Conservation (phyloP, 176 grass and related monocot genomes). For the Avena atlantica region DNA sequence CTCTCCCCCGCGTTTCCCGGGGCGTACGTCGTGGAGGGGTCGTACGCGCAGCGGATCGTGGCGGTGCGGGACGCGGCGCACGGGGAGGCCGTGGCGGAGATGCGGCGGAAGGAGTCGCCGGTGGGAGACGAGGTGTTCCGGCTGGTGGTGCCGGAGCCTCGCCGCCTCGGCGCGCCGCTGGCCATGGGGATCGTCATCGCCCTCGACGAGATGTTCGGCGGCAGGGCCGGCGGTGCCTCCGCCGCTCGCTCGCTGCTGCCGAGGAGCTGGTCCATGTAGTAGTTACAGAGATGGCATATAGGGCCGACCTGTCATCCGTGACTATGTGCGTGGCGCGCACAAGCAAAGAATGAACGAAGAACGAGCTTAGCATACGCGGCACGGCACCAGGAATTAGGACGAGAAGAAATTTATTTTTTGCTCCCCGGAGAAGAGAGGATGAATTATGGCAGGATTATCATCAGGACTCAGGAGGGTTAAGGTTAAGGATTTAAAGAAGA, state of each 20-base stretch:
- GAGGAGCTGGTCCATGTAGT: slow-evolving; percentile 57
- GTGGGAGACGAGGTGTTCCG: slow-evolving; percentile 69
- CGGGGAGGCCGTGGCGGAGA: slow-evolving; percentile 58
- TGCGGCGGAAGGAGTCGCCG: slow-evolving; percentile 58
- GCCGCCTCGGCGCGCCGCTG: slow-evolving; percentile 45
- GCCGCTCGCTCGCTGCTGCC: slow-evolving; percentile 36
- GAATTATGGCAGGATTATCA: neutral
- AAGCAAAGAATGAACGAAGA: neutral
- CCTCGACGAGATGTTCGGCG: slow-evolving; percentile 79
- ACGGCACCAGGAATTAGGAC: neutral
- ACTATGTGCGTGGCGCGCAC: neutral
- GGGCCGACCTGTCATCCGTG: neutral
- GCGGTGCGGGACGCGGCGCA: slow-evolving; percentile 45
- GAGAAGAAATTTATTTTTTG: neutral
- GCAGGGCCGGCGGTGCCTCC: neutral
- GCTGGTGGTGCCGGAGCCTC: slow-evolving; percentile 42
- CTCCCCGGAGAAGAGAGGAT: neutral
- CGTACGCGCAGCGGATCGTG: slow-evolving; percentile 64
- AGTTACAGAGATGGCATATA: neutral
- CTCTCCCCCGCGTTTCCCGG: neutral
- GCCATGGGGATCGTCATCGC: slow-evolving; percentile 83
- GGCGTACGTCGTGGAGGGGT: slow-evolving; percentile 66
- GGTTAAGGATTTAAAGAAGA: neutral
- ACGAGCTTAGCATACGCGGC: neutral
- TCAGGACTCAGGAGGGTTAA: neutral